Base-by-base conservation (phyloP, 1,284 basidiomycete genomes). In the Marasmius sp. region DNA sequence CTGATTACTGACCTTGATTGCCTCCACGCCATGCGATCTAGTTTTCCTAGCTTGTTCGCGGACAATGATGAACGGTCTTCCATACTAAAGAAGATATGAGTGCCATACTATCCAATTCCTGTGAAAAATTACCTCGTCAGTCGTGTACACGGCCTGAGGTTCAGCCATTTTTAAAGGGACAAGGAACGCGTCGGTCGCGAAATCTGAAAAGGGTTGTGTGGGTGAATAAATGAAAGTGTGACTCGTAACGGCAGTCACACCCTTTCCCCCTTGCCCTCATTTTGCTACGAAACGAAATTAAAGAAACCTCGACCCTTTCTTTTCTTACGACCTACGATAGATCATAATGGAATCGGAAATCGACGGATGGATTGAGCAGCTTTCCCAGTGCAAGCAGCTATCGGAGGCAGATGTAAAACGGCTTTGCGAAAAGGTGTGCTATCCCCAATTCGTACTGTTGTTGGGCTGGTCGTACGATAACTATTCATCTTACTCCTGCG, bases 351-450 rank as follows among this genome's bases (percentile, higher is more conserved):
- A 92, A 80, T 82, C 83, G 76, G 91, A 94, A 86, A 85, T 94
- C 76, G 94, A 97, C 80, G 85, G 82, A 65, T 98, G 97, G 97
- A 97, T 99, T 76, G 88, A 94, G 67, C 95, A 98, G 77, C 88
- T 99, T 68, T 92, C 92, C 79, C 93, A 97, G 74, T 99, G 97
- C 85, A 98, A 99, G 78, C 97, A 98, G 71, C 88, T 99, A 66
- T 85, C 93, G 63, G 97, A 99, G 80, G 85, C 87, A 34, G 97
- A 99, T 78, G 95, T 99, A 65, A 98, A 98, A 86, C 90, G 91
- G 75, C 85, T 99, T 68, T 99, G 97, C 82, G 97, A 99, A 85
- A 99, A 98, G 92, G 96, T 95, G 71, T 67, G 88, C 79, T 61
- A 61, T 69, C 68, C 58, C 60, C 49, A 58, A 62, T 61, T 61